Evolutionary conservation across 257 asterid species (phyloP), one percentile per base, ranked within the genome.

Genomic region (Scutellaria minor): DNA sequence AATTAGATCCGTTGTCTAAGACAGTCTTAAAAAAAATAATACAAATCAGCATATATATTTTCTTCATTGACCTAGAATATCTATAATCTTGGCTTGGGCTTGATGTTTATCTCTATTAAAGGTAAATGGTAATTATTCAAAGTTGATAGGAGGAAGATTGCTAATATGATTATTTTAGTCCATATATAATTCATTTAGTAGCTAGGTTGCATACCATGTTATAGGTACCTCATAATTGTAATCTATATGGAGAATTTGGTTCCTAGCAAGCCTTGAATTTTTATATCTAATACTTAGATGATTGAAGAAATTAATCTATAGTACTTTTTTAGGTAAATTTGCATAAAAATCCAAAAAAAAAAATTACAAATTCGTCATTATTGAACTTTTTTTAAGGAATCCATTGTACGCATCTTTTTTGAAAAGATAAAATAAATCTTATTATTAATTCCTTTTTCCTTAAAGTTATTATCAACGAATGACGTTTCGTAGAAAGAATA

Each of bases 401-500:
- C 37, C 31, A 57, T 48, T 27, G 2, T 31, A 20, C n/a, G 3
- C 20, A 42, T 20, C 57, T 12, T 35, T 14, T 37, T 71, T 37
- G 3, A 61, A 2, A 31, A 31, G 37, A 61, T 37, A 13, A 60
- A 60, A 37, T 37, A 35, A 59, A n/a, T 11, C 27, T 7, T 5
- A 40, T 40, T 14, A 61, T 58, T 62, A 64, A 20, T 52, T 15
- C 9, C 1, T 4, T 54, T 20, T 67, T 15, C 46, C 56, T 52
- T 42, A 31, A 48, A 44, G 48, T 68, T 65, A 69, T 31, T 60
- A 73, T 61, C 40, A 68, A 73, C 20, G 18, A 58, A 75, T 7
- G 62, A 52, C 15, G n/a, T 75, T 59, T 14, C 51, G 59, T 66
- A 12, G 10, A 64, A 64, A 71, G 62, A 48, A 71, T 45, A 72